Evolutionary conservation across 2,329 filamentous ascomycete genomes (phyloP), one percentile per base, ranked within the genome.

Genomic region (Bipolaris zeicola): DNA sequence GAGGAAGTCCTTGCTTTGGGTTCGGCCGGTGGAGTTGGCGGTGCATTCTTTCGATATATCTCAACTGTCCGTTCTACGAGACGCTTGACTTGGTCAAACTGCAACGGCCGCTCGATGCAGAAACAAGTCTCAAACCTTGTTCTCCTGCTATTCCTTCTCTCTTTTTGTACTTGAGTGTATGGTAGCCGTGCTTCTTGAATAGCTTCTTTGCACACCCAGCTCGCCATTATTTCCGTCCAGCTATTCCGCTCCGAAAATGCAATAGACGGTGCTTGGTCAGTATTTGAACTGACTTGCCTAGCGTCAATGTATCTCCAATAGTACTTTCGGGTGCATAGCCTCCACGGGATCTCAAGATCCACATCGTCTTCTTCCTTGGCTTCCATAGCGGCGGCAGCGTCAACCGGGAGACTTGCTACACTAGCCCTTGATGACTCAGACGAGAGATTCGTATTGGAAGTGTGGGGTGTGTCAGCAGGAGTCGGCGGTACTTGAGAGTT

Each of bases 21-120:
- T 24, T 52, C 52, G 6, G 39, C 33, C 24, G 57, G 57, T 8
- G 56, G 49, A 26, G 60, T 57, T n/a, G 48, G 57, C 34, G 65
- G 59, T 42, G 63, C 60, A 24, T 51, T 70, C 41, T 69, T 63
- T 10, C 74, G 69, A 36, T 72, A 76, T 3, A 77, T 64, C 20
- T 76, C 71, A 3, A 76, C 73, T 1, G 74, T 77, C n/a, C 74
- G 68, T 57, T 77, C 75, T 3, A 77, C 74, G 7, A 77, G 72
- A 5, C 54, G 59, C 37, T 73, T 68, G 26, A 77, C 62, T 62
- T 76, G 66, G 7, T 67, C 65, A 42, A 76, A 77, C 11, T 70
- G 71, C 22, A 77, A 59, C 3, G 73, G 62, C 22, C 62, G 64
- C 45, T 73, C 63, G 24, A 77, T 74, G 46, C 64, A 67, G 53